Base-by-base conservation (phyloP, 495 filamentous ascomycete species). In the Hypoxylon intermedium region DNA sequence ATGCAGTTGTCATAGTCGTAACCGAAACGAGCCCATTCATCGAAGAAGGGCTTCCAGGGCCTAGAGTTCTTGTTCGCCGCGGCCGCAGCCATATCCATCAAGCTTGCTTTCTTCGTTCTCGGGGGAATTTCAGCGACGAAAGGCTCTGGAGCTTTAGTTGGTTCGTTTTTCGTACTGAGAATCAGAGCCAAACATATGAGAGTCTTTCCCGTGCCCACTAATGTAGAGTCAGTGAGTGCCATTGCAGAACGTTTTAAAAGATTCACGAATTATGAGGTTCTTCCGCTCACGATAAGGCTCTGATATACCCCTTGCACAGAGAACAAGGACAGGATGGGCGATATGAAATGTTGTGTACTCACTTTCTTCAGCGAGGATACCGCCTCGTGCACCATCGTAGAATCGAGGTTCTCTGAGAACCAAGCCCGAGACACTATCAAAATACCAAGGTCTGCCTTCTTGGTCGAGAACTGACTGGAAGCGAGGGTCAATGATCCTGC, bases 171-270 rank as follows among this genome's bases (percentile, higher is more conserved):
- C 0, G 91, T 96, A 9, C 90, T 86, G n/a, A 95, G 77, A 33
- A 97, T 90, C 1, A 93, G 75, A 23, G 92, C 82, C 13, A 98
- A 76, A 53, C 89, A 91, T 7, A 98, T 95, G 21, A 97, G 72
- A 0, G 93, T 97, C 75, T 98, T 98, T 0, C 93, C 93, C 4
- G 85, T 80, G 9, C 84, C 84, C 77, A 79, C 62, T 65, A 37
- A 38, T 26, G 3, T 4, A 34, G 43, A 70, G 69, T 58, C 33
- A 52, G 61, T 24, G 28, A 59, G 40, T 52, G 31, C 16, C 11
- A 30, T 30, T 46, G 30, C 7, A 9, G 37, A 58, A 49, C 37
- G 5, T 47, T 1, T 42, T 31, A 3, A 53, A 67, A 54, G 65
- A n/a, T n/a, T 59, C 23, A 38, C 84, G 86, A 15, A 19, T 9